Percentiles rank a stretch among this genome's conserved stretches.
Conservation (phyloP, 331 rosid species). For the Cydonia oblonga region DNA sequence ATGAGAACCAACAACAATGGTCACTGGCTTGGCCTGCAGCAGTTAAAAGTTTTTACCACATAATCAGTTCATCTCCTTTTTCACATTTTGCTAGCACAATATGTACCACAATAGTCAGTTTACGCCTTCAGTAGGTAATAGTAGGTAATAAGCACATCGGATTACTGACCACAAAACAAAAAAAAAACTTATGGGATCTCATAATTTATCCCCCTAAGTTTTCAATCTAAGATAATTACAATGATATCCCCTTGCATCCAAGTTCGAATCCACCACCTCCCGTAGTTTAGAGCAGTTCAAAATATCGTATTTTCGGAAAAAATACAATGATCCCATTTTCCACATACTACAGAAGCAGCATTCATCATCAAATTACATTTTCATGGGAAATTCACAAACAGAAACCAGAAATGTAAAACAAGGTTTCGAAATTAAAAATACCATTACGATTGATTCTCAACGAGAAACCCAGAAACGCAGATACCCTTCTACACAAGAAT, state of each 20-base stretch:
- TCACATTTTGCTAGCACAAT: not conserved
- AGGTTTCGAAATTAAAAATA: not conserved
- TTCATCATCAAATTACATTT: not conserved
- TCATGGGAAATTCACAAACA: not conserved
- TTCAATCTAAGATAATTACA: not conserved
- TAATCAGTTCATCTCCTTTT: not conserved
- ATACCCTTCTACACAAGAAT: not conserved
- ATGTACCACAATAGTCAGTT: not conserved
- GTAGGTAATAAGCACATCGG: not conserved
- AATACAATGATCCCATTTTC: not conserved
- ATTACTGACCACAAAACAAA: not conserved
- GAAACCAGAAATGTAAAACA: not conserved
- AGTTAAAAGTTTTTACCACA: not conserved
- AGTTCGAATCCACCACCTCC: not conserved
- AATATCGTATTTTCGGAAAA: not conserved
- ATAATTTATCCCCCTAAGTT: not conserved
- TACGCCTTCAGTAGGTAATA: not conserved
- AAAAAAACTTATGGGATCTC: not conserved
- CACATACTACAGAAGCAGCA: not conserved
- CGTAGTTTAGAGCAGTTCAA: not conserved
- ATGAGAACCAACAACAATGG: slow-evolving; percentile 67
- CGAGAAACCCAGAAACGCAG: slow-evolving; percentile 6
- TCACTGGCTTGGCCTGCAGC: slow-evolving; percentile 54
- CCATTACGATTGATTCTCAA: slow-evolving; percentile 8
- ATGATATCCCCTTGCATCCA: not conserved